phyloP scores from a whole-genome alignment of 495 filamentous ascomycete genomes.

The Hypomontagnella submonticulosa region DNA sequence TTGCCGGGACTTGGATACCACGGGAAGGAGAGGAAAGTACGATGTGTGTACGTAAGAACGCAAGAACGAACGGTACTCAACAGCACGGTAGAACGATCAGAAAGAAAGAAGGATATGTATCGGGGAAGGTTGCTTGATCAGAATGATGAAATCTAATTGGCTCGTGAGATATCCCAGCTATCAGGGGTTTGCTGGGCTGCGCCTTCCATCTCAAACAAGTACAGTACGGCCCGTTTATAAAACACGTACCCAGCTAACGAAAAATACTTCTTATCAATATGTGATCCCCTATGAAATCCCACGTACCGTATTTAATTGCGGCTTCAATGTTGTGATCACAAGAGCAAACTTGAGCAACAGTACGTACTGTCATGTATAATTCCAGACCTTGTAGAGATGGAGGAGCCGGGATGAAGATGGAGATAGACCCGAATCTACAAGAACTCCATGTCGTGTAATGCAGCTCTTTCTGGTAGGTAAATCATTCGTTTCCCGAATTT shows the following conservation, averaged over 20 bases:
- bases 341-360: no score
- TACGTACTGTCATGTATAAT: no score
- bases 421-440: no score
- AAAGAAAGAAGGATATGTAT: conserved; percentile 16
- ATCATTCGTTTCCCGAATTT: conserved; percentile 11
- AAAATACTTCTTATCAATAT: conserved; percentile 1
- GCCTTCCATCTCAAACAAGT: conserved; percentile 36
- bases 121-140: conserved; percentile 36
- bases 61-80: not conserved
- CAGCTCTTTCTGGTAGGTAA: not conserved
- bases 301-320: no score
- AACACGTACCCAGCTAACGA: conserved; percentile 1
- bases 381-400: no score
- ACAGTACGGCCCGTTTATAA: not conserved
- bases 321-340: no score
- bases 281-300: not conserved
- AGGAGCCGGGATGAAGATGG: no score
- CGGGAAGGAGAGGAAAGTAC: conserved; percentile 13
- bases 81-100: not conserved
- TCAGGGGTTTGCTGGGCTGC: conserved; percentile 32
- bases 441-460: no score
- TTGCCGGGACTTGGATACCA: conserved; percentile 10
- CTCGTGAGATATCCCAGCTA: conserved; percentile 14
- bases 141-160: conserved; percentile 15
- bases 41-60: not conserved